Evolutionary conservation across 306 rosid genomes (phyloP), one percentile per base, ranked within the genome.

Genomic region (Bauhinia variegata): DNA sequence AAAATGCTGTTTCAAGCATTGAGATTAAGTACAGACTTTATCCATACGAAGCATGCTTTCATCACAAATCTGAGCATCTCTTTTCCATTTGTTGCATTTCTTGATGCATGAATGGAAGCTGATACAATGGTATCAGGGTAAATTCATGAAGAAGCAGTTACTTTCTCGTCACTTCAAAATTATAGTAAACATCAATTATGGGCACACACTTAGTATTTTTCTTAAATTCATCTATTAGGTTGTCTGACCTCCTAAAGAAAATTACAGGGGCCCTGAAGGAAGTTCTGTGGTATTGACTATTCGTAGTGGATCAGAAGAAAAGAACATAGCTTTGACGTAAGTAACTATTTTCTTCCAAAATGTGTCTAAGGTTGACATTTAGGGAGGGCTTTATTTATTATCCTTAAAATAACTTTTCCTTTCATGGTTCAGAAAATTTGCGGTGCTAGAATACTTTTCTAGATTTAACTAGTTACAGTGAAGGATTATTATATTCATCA

Each of bases 211-310:
- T 23, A 23, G 28, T 48, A 56, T 68, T 54, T 65, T 65, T 38
- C 49, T 63, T 67, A 48, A 62, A 36, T 68, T 41, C 68, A 19
- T 59, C 57, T 78, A 58, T 31, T 60, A 23, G 72, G 76, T 65
- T 67, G 67, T 33, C 74, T 82, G 33, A 63, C 75, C 33, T 74
- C 68, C 74, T 56, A 54, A 75, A 77, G 54, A 31, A 65, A 80
- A 57, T 63, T 71, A 32, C 86, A 93, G 99, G 86, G 99, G 99
- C 62, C 69, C 95, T 39, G 95, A 90, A 71, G 96, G 99, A 77
- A 93, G 92, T 82, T 63, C 84, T 9, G 95, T 93, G 78, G 81
- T 85, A 64, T 79, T 93, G 80, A 86, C 96, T 13, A 75, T 93
- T 82, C 83, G 65, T 23, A 89, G 91, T 81, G 97, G 99, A 58